Percentiles rank a stretch among this genome's conserved stretches.
These are phyloP conservation scores for Collybia mongolica DNA, from an alignment of 768 basidiomycete species.

Conservation along the genomic window DNA sequence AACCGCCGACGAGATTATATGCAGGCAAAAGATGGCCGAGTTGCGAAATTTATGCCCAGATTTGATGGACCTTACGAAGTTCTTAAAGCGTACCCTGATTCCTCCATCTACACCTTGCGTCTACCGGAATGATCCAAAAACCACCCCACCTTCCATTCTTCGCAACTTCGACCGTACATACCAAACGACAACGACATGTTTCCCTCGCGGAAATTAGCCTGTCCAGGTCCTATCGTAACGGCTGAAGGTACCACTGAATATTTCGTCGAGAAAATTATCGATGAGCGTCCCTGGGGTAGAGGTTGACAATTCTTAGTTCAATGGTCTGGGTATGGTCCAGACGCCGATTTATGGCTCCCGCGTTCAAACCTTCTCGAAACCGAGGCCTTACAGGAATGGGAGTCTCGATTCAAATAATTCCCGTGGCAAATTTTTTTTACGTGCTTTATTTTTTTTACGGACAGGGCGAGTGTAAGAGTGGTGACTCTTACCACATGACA, in stretches of 20 bases:
- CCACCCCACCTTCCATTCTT: slow-evolving; percentile 32
- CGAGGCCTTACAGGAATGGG: too few species aligned
- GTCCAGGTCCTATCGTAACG: slow-evolving; percentile 18
- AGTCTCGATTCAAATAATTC: too few species aligned
- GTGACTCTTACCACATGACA: too few species aligned
- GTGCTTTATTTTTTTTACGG: too few species aligned
- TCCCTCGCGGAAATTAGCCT: slow-evolving; percentile 19
- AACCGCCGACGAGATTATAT: slow-evolving; percentile 20
- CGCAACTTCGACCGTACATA: slow-evolving; percentile 18
- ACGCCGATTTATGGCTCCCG: neutral
- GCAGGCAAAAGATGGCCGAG: slow-evolving; percentile 14
- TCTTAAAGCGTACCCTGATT: slow-evolving; percentile 8
- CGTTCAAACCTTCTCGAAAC: too few species aligned
- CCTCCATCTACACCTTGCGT: slow-evolving; percentile 17
- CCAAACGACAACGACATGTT: slow-evolving; percentile 31
- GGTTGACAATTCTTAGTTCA: slow-evolving; percentile 26
- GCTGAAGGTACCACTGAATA: slow-evolving; percentile 22
- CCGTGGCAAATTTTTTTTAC: too few species aligned
- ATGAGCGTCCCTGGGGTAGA: slow-evolving; percentile 17
- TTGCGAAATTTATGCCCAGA: slow-evolving; percentile 36
- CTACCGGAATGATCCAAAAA: slow-evolving; percentile 14
- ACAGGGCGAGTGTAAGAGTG: too few species aligned
- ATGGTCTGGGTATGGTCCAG: slow-evolving; percentile 25
- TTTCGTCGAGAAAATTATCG: too few species aligned
- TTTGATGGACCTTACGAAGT: slow-evolving; percentile 28